Evolutionary conservation across 345 rosid species (phyloP), one percentile per base, ranked within the genome.

Genomic region (Camelina neglecta): DNA sequence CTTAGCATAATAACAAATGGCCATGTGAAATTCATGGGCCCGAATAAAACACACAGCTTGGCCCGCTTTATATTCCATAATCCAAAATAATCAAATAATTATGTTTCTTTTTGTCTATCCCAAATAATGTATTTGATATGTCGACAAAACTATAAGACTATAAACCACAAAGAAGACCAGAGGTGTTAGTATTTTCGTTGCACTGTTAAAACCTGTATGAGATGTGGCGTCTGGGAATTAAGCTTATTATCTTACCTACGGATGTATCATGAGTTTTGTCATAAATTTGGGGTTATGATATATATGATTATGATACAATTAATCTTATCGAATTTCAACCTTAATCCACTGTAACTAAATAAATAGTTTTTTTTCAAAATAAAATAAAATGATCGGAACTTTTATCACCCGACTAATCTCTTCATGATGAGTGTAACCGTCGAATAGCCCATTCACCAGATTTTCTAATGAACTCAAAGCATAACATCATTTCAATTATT

Each of bases 21-120:
- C 24, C 77, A 77, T 58, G 44, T 49, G 60, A 77, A 63, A 6
- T 57, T 47, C 38, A 77, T 64, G 81, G 76, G 68, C 62, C 68
- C 73, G 72, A 71, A 64, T 65, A 41, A 65, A 71, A 62, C 70
- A 31, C 57, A 64, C 47, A 55, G 1, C 48, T 49, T 44, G 75
- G 67, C 67, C 79, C 53, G 18, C 26, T 66, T 60, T 1, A 55
- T 70, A 70, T 76, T 70, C 80, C 66, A 35, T n/a, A 62, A 31
- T 51, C 58, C 47, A 63, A 59, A 59, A 38, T 26, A 75, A 54
- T 59, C 16, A 18, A 65, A 56, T 47, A 64, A 35, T 60, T 24
- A n/a, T 72, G 49, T 38, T 36, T 49, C 1, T 13, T 16, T 7
- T 56, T 36, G 6, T 16, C 48, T 24, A 12, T 24, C 51, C 72